Conservation (phyloP, 129 eudicot genomes). For the Flaveria robusta region DNA sequence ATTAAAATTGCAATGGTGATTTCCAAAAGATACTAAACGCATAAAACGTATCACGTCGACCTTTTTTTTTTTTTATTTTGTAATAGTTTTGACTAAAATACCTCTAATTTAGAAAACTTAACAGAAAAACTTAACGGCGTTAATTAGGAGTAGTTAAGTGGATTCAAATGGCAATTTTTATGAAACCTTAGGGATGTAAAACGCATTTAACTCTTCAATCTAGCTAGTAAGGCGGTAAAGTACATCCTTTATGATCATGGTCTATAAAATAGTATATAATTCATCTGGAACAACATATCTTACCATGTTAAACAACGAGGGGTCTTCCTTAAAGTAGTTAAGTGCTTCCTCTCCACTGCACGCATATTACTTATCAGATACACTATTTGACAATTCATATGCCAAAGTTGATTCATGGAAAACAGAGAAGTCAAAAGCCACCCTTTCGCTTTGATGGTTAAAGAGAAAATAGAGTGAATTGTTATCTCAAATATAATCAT, state of each 20-base stretch:
- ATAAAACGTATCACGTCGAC: too few relatives aligned
- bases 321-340: conserved; percentile 80
- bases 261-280: neutral
- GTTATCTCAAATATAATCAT: neutral
- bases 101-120: too few relatives aligned
- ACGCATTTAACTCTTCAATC: too few relatives aligned
- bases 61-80: too few relatives aligned
- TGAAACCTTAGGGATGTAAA: too few relatives aligned
- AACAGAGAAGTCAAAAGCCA: neutral
- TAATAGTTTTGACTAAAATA: too few relatives aligned
- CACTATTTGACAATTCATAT: conserved; percentile 9
- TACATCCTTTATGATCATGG: neutral
- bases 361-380: conserved; percentile 20
- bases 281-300: conserved; percentile 15
- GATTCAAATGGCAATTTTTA: too few relatives aligned
- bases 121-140: too few relatives aligned
- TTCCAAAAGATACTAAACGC: too few relatives aligned
- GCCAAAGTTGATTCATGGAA: neutral
- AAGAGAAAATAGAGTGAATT: neutral
- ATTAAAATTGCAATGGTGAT: too few relatives aligned
- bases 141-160: too few relatives aligned
- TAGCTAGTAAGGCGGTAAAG: neutral
- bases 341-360: conserved; percentile 91
- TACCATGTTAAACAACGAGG: conserved; percentile 83
- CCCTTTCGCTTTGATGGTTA: neutral